Percentiles rank a stretch among this genome's conserved stretches.
phyloP scores from a whole-genome alignment of 331 rosid species.

The Dryas integrifolia region DNA sequence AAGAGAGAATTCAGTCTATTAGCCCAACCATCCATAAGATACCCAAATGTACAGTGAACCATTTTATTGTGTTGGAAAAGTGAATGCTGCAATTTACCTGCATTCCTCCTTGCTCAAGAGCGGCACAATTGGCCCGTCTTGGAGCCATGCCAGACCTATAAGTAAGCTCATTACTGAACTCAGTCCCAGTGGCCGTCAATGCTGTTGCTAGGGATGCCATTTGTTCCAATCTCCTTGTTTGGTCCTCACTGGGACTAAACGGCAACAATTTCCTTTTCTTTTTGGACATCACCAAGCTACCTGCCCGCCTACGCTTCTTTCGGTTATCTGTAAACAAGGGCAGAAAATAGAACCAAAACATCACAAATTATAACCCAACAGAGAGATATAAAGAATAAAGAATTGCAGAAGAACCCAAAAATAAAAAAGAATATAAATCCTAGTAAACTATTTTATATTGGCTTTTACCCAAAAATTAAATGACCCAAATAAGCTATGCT shows the following conservation, averaged over 20 bases:
- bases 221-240: conserved; percentile 61
- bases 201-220: conserved; percentile 96
- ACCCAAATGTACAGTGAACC: neutral
- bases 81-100: conserved; percentile 50
- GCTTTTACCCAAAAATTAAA: conserved; percentile 32
- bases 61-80: neutral
- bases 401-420: neutral
- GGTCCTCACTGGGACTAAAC: conserved; percentile 59
- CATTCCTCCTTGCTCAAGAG: conserved; percentile 80
- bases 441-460: neutral
- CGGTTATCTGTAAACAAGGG: conserved; percentile 41
- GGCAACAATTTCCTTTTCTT: conserved; percentile 67
- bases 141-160: conserved; percentile 77
- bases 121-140: conserved; percentile 59
- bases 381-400: no score
- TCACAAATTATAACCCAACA: neutral
- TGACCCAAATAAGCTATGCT: no score
- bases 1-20: neutral
- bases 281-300: conserved; percentile 56
- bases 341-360: neutral
- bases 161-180: conserved; percentile 67
- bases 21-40: neutral
- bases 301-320: conserved; percentile 59
- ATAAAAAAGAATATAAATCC: neutral
- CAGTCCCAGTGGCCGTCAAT: conserved; percentile 59